phyloP scores from a whole-genome alignment of 805 yeast species.

The Kodamaea jinghongensis region DNA sequence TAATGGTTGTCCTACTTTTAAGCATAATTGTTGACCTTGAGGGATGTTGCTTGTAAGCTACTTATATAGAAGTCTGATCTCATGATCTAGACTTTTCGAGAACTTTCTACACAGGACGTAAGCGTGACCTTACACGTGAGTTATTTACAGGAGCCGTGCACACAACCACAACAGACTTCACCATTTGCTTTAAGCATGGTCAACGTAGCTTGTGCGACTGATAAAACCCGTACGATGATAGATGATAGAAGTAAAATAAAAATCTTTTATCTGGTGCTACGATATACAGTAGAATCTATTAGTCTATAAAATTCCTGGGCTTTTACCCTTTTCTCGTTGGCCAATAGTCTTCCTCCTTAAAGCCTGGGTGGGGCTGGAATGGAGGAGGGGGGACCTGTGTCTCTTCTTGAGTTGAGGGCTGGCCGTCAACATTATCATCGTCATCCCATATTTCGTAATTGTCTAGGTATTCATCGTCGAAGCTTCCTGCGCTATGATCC shows the following conservation, averaged over 20 bases:
- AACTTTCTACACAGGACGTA: not conserved
- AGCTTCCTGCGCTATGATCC: conserved; percentile 6
- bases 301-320: not conserved
- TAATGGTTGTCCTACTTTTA: too few relatives aligned
- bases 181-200: too few relatives aligned
- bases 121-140: too few relatives aligned
- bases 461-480: conserved; percentile 27
- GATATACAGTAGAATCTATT: too few relatives aligned
- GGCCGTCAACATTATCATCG: conserved; percentile 8
- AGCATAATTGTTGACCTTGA: too few relatives aligned
- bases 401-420: not conserved
- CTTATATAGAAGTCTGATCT: not conserved
- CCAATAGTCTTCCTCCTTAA: conserved; percentile 46
- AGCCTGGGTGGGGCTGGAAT: conserved; percentile 47
- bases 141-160: too few relatives aligned
- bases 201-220: too few relatives aligned
- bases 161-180: too few relatives aligned
- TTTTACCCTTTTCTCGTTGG: conserved; percentile 13
- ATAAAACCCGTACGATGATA: too few relatives aligned
- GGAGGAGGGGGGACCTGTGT: conserved; percentile 35
- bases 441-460: conserved; percentile 23
- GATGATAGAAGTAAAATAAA: too few relatives aligned
- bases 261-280: too few relatives aligned
- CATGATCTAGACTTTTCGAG: not conserved
- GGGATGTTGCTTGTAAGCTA: not conserved